These are phyloP conservation scores for Amborella trichopoda DNA, from an alignment of 164 flowering plant species.

Conservation along the genomic window DNA sequence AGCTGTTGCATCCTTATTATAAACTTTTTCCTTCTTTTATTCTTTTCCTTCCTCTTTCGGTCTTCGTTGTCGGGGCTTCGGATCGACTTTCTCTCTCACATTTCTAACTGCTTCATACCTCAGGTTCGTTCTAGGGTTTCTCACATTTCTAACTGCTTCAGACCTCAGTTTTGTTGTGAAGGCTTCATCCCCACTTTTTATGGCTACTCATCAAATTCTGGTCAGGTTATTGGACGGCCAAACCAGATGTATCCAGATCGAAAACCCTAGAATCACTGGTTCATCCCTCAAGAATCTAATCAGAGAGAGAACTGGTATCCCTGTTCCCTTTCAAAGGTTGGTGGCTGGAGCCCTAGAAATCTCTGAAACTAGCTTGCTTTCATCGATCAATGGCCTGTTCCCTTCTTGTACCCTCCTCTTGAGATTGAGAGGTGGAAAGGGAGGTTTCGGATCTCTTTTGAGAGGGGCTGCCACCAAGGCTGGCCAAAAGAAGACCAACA, in stretches of 20 bases:
- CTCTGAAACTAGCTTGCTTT: slow-evolving; percentile 16
- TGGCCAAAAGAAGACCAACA: slow-evolving; percentile 96
- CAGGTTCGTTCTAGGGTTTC: no score
- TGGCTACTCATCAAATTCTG: slow-evolving; percentile 38
- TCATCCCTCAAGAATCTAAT: slow-evolving; percentile 23
- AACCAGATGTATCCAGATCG: slow-evolving; percentile 30
- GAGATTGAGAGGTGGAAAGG: slow-evolving; percentile 80
- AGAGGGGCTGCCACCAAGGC: slow-evolving; percentile 96
- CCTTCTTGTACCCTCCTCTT: slow-evolving; percentile 30
- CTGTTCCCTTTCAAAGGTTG: slow-evolving; percentile 31
- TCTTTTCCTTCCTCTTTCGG: no score
- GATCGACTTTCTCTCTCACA: no score
- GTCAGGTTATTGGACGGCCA: slow-evolving; percentile 46
- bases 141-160: no score
- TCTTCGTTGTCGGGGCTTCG: no score
- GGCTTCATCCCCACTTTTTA: no score
- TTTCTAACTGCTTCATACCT: no score
- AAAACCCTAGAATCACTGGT: slow-evolving; percentile 21
- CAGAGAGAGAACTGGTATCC: slow-evolving; percentile 28
- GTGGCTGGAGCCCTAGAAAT: slow-evolving; percentile 20
- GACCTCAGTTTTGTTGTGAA: no score
- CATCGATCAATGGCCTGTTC: slow-evolving; percentile 12
- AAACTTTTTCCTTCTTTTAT: no score
- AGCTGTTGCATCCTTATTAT: no score
- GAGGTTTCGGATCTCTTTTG: slow-evolving; percentile 91